Percentiles rank a stretch among this genome's conserved stretches.
Conservation (phyloP, 2,329 filamentous ascomycete species). For the Xylariaceae sp. region DNA sequence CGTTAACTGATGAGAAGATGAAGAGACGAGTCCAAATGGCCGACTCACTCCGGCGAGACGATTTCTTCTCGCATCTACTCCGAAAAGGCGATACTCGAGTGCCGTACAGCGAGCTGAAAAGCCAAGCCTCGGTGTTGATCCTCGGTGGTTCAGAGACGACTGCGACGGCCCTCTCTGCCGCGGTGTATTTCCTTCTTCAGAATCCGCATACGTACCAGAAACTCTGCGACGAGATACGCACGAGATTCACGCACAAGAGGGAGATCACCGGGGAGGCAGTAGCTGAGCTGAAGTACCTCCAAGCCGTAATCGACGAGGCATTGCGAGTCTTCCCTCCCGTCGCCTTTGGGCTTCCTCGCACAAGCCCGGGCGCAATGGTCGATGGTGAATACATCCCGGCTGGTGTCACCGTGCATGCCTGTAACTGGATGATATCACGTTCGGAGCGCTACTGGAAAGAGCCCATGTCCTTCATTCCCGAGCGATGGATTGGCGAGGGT, state of each 20-base stretch:
- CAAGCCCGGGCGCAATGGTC: slow-evolving; percentile 1
- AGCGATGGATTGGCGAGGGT: slow-evolving; percentile 6
- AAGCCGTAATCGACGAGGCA: slow-evolving; percentile 11
- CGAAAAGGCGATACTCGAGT: background rate
- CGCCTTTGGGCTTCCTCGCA: background rate
- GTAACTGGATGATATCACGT: slow-evolving; percentile 1
- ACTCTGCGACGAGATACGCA: slow-evolving; percentile 7
- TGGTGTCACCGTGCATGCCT: background rate
- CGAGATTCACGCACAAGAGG: slow-evolving; percentile 1
- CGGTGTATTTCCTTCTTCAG: background rate
- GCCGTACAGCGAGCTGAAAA: too few species aligned
- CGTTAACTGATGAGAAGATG: slow-evolving; percentile 1
- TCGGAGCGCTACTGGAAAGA: slow-evolving; percentile 9
- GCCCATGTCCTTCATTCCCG: background rate
- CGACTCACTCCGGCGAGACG: background rate
- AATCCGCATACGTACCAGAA: slow-evolving; percentile 1
- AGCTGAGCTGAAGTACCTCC: slow-evolving; percentile 8
- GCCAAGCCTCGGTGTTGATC: background rate
- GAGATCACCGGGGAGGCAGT: slow-evolving; percentile 5
- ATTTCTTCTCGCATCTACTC: slow-evolving; percentile 4
- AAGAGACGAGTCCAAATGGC: background rate
- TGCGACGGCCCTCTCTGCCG: background rate
- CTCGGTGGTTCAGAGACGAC: slow-evolving; percentile 4
- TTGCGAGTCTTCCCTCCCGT: slow-evolving; percentile 12
- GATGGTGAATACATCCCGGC: slow-evolving; percentile 3